Percentiles rank a stretch among this genome's conserved stretches.
Evolutionary conservation across 768 basidiomycete genomes (phyloP).

Genomic region (Vararia minispora): DNA sequence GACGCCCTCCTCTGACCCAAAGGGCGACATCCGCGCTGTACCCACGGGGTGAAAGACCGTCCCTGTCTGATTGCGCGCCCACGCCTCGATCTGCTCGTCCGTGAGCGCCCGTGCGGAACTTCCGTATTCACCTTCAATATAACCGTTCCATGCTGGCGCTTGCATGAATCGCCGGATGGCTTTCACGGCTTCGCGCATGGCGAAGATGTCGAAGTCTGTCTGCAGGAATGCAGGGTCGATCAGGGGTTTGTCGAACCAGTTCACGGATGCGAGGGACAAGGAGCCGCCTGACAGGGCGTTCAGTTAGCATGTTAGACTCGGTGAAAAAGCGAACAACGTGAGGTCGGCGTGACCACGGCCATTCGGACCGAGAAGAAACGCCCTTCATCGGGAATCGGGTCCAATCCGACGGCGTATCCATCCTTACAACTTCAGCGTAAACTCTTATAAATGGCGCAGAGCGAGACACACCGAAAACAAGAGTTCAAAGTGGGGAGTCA

Average conservation of each 20-base stretch:
- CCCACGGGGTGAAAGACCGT: conserved; percentile 21
- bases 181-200: conserved; percentile 15
- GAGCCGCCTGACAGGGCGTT: conserved; percentile 14
- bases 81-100: background rate
- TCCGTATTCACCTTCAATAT: background rate
- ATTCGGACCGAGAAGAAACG: conserved; percentile 12
- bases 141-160: conserved; percentile 9
- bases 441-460: background rate
- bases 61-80: background rate
- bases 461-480: conserved; percentile 5
- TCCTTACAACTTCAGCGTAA: conserved; percentile 4
- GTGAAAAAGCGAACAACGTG: conserved; percentile 3
- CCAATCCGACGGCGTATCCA: conserved; percentile 1
- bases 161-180: conserved; percentile 2
- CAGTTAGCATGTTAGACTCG: background rate
- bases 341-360: conserved; percentile 13
- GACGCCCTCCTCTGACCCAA: conserved; percentile 24
- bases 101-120: background rate
- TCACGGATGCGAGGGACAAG: conserved; percentile 15
- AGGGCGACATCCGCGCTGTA: background rate
- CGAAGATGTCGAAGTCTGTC: conserved; percentile 17
- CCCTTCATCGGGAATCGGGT: conserved; percentile 11
- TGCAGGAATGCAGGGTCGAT: conserved; percentile 20
- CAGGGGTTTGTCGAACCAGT: conserved; percentile 17
- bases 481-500: conserved; percentile 11